phyloP scores from a whole-genome alignment of 2,329 filamentous ascomycete genomes.

The Neofusicoccum sp. region DNA sequence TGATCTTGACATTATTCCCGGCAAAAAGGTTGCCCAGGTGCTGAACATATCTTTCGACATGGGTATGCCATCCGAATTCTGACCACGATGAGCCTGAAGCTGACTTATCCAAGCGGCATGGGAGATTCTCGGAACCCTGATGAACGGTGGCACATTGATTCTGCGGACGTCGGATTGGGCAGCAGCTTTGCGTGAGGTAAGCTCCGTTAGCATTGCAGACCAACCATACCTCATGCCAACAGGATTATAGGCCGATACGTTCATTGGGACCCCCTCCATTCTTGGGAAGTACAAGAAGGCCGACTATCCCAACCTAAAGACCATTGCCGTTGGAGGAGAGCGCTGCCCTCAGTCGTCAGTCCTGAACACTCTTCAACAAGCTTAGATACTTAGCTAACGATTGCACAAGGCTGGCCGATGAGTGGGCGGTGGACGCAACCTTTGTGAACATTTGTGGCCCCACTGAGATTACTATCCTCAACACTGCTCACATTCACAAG shows the following conservation, averaged over 20 bases:
- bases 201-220: background rate
- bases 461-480: constrained; percentile 60
- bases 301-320: constrained; percentile 52
- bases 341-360: constrained; percentile 47
- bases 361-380: background rate
- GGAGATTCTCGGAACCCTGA: constrained; percentile 58
- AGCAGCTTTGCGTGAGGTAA: constrained; percentile 47
- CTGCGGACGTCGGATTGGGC: constrained; percentile 53
- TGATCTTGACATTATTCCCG: constrained; percentile 50
- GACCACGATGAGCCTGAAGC: constrained; percentile 2
- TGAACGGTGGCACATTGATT: constrained; percentile 58
- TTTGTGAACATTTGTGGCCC: constrained; percentile 57
- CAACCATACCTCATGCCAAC: background rate
- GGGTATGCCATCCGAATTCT: constrained; percentile 45
- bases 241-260: constrained; percentile 45
- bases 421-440: constrained; percentile 48
- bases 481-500: constrained; percentile 54
- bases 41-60: constrained; percentile 62
- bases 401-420: constrained; percentile 50
- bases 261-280: constrained; percentile 58
- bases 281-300: constrained; percentile 50
- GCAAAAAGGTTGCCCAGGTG: constrained; percentile 55
- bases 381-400: background rate
- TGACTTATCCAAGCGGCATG: constrained; percentile 49
- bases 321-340: constrained; percentile 57